These are phyloP conservation scores for Penicillium manginii DNA, from an alignment of 495 filamentous ascomycete species.

Conservation along the genomic window DNA sequence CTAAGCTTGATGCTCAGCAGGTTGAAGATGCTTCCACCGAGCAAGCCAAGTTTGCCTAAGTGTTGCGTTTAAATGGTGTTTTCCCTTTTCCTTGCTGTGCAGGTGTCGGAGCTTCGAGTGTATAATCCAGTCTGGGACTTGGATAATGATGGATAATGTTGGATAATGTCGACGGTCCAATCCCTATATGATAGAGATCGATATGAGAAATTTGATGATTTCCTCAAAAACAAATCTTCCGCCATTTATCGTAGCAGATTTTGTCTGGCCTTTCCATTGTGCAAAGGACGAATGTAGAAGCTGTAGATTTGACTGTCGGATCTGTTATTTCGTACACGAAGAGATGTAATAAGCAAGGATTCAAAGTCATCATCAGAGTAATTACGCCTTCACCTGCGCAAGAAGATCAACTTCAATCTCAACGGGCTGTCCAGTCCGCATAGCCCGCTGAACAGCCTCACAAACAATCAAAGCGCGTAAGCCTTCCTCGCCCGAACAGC, in stretches of 20 bases:
- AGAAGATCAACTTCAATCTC: constrained; percentile 36
- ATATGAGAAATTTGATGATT: constrained; percentile 2
- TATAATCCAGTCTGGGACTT: background rate
- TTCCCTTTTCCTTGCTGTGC: background rate
- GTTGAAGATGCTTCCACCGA: constrained; percentile 21
- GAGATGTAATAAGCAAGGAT: background rate
- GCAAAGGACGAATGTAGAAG: background rate
- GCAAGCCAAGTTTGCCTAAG: constrained; percentile 23
- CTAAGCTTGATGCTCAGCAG: constrained; percentile 24
- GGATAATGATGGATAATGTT: background rate
- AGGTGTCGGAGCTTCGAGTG: background rate
- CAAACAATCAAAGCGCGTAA: constrained; percentile 49
- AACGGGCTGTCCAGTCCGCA: constrained; percentile 41
- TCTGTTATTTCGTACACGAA: background rate
- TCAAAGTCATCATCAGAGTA: background rate
- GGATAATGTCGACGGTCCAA: background rate
- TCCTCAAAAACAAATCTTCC: background rate
- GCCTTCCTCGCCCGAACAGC: constrained; percentile 50
- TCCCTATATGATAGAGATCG: background rate
- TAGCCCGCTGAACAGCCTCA: constrained; percentile 43
- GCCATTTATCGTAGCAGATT: background rate
- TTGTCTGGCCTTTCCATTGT: background rate
- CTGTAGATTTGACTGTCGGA: background rate
- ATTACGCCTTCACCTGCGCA: constrained; percentile 3
- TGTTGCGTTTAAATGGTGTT: background rate